Conservation (phyloP, 2,329 filamentous ascomycete genomes). For the Kalaharituber pfeilii region DNA sequence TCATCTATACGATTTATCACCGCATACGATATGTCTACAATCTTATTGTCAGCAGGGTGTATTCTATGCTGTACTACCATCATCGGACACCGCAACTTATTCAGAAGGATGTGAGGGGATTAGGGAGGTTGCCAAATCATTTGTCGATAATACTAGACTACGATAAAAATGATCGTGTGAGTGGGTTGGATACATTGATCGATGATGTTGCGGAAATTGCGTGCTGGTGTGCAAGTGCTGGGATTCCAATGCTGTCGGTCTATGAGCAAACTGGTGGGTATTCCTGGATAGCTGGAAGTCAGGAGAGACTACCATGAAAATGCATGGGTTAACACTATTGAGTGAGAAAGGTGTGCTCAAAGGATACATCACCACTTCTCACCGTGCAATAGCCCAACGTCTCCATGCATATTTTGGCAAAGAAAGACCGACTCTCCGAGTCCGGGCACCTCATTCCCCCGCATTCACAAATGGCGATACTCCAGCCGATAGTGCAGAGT, state of each 20-base stretch:
- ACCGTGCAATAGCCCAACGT: conserved; percentile 61
- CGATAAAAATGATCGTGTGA: conserved; percentile 49
- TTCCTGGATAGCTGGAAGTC: not conserved
- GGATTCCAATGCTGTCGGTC: conserved; percentile 70
- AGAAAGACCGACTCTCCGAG: conserved; percentile 50
- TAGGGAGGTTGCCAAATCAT: conserved; percentile 61
- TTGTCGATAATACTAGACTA: conserved; percentile 70
- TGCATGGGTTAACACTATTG: not conserved
- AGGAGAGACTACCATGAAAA: not conserved
- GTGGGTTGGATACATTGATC: conserved; percentile 63
- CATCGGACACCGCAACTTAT: conserved; percentile 90
- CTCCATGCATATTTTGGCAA: conserved; percentile 76
- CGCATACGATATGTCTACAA: conserved; percentile 65
- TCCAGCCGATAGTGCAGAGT: conserved; percentile 13
- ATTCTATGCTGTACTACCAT: conserved; percentile 80
- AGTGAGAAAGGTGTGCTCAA: conserved; percentile 61
- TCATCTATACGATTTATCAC: conserved; percentile 76
- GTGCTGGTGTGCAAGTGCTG: conserved; percentile 81
- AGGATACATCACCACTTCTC: conserved; percentile 68
- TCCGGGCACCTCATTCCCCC: conserved; percentile 53
- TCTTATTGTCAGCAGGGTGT: conserved; percentile 55
- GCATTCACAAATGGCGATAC: conserved; percentile 27
- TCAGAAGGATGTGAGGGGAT: conserved; percentile 59
- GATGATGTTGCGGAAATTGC: conserved; percentile 83
- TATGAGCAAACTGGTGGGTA: conserved; percentile 75